Conservation (phyloP, 306 rosid genomes). For the Cucurbita argyrosperma region DNA sequence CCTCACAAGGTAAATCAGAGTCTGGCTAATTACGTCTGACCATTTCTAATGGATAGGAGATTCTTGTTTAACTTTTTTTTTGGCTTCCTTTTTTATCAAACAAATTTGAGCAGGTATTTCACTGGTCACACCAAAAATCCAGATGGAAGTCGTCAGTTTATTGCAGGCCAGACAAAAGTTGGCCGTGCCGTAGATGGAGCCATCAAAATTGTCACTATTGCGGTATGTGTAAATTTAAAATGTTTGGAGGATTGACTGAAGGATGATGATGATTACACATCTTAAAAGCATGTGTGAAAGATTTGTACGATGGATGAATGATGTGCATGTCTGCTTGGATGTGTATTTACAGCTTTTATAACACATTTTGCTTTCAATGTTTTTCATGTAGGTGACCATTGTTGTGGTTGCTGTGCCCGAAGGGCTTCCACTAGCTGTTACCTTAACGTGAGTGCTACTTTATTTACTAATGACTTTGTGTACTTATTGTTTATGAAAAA, state of each 20-base stretch:
- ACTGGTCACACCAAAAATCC: slow-evolving; percentile 57
- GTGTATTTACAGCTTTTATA: background rate
- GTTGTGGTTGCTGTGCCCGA: slow-evolving; percentile 97
- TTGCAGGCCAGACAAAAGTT: slow-evolving; percentile 49
- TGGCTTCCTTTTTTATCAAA: background rate
- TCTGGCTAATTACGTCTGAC: background rate
- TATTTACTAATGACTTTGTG: background rate
- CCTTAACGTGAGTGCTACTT: slow-evolving; percentile 61
- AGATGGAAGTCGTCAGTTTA: slow-evolving; percentile 35
- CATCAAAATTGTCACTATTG: slow-evolving; percentile 83
- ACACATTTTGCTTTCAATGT: background rate
- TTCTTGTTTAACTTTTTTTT: background rate
- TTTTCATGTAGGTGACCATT: slow-evolving; percentile 56
- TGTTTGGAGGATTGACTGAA: background rate
- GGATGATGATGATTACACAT: background rate
- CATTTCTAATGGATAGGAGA: background rate
- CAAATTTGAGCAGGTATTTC: slow-evolving; percentile 47
- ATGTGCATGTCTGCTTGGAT: background rate
- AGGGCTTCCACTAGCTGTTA: slow-evolving; percentile 91
- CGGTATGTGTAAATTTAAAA: slow-evolving; percentile 32
- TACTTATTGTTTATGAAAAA: background rate
- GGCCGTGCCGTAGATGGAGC: slow-evolving; percentile 72
- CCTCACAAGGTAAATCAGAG: slow-evolving; percentile 45
- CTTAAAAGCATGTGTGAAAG: background rate
- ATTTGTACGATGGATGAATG: background rate